Base-by-base conservation (phyloP, 179 eudicot species). In the Beta corolliflora region DNA sequence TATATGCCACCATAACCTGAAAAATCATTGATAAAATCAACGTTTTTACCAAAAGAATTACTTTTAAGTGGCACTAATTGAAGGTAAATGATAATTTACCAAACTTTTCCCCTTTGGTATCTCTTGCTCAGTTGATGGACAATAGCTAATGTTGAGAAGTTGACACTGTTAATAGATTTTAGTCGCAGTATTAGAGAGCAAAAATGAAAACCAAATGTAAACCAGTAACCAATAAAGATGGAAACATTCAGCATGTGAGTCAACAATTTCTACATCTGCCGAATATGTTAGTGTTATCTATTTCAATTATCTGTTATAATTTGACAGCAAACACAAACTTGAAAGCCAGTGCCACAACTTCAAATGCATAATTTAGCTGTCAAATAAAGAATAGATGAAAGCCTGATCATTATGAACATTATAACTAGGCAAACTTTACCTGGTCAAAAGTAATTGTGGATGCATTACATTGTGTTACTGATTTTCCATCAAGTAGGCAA, bases 1-100 rank as follows among this genome's bases (percentile, higher is more conserved):
- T 95, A 77, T 93, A 95, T 67, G 90, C 97, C 80, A 92, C 88
- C 60, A 95, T 87, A 74, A 95, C 94, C 98, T 95, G 90, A 84
- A 87, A 75, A 41, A 77, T 54, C 36, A 64, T 2, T 45, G 12
- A 81, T 45, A 82, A 25, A 45, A 10, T 52, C 6, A 18, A 12
- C 18, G 9, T 69, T 3, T 19, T 31, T 48, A 36, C 25, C 18
- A 12, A 54, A 36, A 36, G 41, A 36, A 18, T 59, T 58, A 76
- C 61, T 25, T 45, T 18, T 16, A 15, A 46, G 13, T 50, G 50
- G 48, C 44, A 23, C 18, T 56, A 31, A 64, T 7, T 3, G 69
- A 41, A 71, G 59, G 11, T 31, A 25, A 60, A 36, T 29, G 23
- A 71, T 52, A 31, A 23, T 44, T 87, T 93, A 95, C 98, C 97